Evolutionary conservation across 2,329 filamentous ascomycete genomes (phyloP).

Genomic region (Rosellinia necatrix): DNA sequence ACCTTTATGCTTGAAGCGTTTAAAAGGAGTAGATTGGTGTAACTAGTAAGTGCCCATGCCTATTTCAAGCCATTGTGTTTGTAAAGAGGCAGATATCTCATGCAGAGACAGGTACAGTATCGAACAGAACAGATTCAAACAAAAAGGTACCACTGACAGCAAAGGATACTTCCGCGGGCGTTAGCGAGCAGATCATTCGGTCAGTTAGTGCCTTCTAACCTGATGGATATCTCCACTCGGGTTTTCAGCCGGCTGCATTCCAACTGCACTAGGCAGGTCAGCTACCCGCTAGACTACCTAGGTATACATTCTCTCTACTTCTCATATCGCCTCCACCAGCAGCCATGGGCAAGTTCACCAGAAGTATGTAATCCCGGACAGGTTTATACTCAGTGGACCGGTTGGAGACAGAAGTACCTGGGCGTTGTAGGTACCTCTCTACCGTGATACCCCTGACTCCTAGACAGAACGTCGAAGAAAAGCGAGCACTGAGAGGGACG

Average conservation of each 20-base stretch:
- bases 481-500: slow-evolving; percentile 13
- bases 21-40: too few relatives aligned
- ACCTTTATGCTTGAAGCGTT: too few relatives aligned
- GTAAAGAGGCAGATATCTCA: too few relatives aligned
- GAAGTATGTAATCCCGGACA: background rate
- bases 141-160: too few relatives aligned
- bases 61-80: too few relatives aligned
- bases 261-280: slow-evolving; percentile 4
- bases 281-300: background rate
- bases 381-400: background rate
- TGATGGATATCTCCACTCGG: slow-evolving; percentile 14
- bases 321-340: background rate
- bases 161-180: too few relatives aligned
- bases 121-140: too few relatives aligned
- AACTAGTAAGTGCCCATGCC: too few relatives aligned
- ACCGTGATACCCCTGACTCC: slow-evolving; percentile 16
- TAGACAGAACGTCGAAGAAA: slow-evolving; percentile 8
- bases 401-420: background rate
- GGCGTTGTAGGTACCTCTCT: slow-evolving; percentile 6
- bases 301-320: background rate
- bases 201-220: background rate
- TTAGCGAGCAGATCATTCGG: slow-evolving; percentile 7
- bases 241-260: slow-evolving; percentile 24
- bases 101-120: too few relatives aligned
- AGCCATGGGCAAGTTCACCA: background rate